Base-by-base conservation (phyloP, 345 rosid genomes). In the Pelargonium nanum region DNA sequence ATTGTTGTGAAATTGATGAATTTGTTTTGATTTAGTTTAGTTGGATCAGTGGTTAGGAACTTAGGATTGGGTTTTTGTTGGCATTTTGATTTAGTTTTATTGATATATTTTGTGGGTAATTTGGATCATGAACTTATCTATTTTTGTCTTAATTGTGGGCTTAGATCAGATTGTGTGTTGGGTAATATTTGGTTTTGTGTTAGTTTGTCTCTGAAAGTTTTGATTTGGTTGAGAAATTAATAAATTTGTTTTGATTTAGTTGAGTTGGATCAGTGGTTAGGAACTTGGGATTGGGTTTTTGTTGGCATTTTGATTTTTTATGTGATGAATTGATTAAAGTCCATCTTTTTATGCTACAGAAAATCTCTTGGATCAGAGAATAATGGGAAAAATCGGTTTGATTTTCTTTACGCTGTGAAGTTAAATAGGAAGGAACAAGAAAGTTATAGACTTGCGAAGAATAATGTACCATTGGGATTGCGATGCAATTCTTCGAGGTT, bases 341-440 rank as follows among this genome's bases (percentile, higher is more conserved):
- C 15, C 48, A 6, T 40, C 48, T 40, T 15, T 40, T 40, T 40
- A 3, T 40, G 48, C 9, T 40, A 40, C 48, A 40, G 48, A 0
- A 40, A 40, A 40, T 40, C 15, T 9, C 15, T 2, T 40, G 15
- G 48, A 40, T 12, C 48, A 6, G 48, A 40, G 48, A 40, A 12
- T 40, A 12, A 17, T 7, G 15, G 48, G 16, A 40, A 40, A 40
- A 9, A 40, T 12, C 48, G 48, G 48, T 15, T 40, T 40, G 40
- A 30, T 30, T 30, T 30, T 6, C 40, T 62, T 20, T 44, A 58
- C 61, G 59, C 62, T 12, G 68, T 65, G 2, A 77, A 72, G 40
- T 59, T 78, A 40, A 55, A 59, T 56, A 64, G 61, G 62, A 73
- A 60, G 61, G 68, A 59, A 40, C 63, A 40, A 21, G 74, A 68